A percentile compares a stretch with the other conserved stretches of the same genome.
These are phyloP conservation scores for Chaetomium sp. DNA, from an alignment of 2,329 filamentous ascomycete genomes.

Conservation along the genomic window DNA sequence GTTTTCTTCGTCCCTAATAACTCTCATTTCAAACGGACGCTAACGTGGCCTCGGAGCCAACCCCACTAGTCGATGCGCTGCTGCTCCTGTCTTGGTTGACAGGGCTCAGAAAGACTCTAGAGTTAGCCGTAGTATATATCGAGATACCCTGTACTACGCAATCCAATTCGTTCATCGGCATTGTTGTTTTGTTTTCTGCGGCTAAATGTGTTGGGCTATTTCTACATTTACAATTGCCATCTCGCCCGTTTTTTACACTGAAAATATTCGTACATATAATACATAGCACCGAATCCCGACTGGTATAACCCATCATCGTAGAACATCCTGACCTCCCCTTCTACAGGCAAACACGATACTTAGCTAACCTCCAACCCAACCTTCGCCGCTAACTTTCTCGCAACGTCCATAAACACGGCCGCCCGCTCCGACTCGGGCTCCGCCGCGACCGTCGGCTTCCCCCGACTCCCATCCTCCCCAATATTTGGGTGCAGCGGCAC, in stretches of 20 bases:
- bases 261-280: conserved; percentile 6
- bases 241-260: background rate
- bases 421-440: conserved; percentile 77
- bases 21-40: conserved; percentile 45
- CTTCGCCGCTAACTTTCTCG: conserved; percentile 54
- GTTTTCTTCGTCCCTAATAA: conserved; percentile 41
- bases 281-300: background rate
- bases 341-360: background rate
- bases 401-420: conserved; percentile 71
- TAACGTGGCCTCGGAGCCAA: conserved; percentile 39
- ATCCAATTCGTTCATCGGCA: background rate
- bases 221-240: background rate
- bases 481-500: conserved; percentile 86
- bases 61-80: conserved; percentile 4
- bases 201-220: background rate
- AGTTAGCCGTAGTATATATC: background rate
- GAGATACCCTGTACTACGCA: conserved; percentile 20
- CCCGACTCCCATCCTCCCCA: conserved; percentile 82
- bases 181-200: background rate
- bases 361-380: conserved; percentile 43
- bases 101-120: background rate
- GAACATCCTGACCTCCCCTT: background rate
- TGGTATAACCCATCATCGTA: background rate
- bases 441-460: conserved; percentile 86
- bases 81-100: background rate